Percentiles rank a stretch among this genome's conserved stretches.
These are phyloP conservation scores for Hypoxylon sp. DNA, from an alignment of 2,329 filamentous ascomycete species.

Conservation along the genomic window DNA sequence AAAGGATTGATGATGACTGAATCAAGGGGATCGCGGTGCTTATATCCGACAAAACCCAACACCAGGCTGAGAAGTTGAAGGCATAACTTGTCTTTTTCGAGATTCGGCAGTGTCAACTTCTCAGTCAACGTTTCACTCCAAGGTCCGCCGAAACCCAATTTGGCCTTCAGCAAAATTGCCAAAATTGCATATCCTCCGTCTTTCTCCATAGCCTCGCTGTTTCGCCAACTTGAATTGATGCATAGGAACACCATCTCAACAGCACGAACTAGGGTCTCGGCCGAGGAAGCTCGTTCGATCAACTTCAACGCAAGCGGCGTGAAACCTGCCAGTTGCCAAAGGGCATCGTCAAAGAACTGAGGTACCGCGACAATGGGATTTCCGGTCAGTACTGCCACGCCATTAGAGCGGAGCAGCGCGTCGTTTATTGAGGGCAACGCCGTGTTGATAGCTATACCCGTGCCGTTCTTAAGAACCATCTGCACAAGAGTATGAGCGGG, in stretches of 20 bases:
- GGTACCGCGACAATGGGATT: constrained; percentile 85
- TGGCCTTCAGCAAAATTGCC: constrained; percentile 84
- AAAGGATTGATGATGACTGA: constrained; percentile 97
- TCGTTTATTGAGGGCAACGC: constrained; percentile 90
- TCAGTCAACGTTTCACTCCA: constrained; percentile 54
- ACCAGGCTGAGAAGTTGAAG: constrained; percentile 80
- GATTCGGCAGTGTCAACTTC: constrained; percentile 62
- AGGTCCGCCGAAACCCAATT: constrained; percentile 71
- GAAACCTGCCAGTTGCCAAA: constrained; percentile 94
- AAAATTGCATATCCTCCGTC: constrained; percentile 94
- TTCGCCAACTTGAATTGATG: constrained; percentile 92
- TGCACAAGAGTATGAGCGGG: constrained; percentile 77
- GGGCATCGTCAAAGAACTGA: constrained; percentile 88
- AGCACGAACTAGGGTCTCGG: constrained; percentile 79
- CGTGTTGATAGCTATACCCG: constrained; percentile 87
- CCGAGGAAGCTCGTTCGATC: constrained; percentile 79
- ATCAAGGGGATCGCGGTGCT: constrained; percentile 80
- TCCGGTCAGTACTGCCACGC: constrained; percentile 85
- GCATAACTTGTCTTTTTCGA: constrained; percentile 68
- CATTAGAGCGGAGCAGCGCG: constrained; percentile 83
- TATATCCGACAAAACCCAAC: constrained; percentile 89
- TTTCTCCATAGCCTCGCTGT: constrained; percentile 97
- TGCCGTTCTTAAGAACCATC: constrained; percentile 78
- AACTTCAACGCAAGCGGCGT: constrained; percentile 87
- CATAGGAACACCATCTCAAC: constrained; percentile 88